Conservation (phyloP, 805 yeast genomes). For the Candida awuae region DNA sequence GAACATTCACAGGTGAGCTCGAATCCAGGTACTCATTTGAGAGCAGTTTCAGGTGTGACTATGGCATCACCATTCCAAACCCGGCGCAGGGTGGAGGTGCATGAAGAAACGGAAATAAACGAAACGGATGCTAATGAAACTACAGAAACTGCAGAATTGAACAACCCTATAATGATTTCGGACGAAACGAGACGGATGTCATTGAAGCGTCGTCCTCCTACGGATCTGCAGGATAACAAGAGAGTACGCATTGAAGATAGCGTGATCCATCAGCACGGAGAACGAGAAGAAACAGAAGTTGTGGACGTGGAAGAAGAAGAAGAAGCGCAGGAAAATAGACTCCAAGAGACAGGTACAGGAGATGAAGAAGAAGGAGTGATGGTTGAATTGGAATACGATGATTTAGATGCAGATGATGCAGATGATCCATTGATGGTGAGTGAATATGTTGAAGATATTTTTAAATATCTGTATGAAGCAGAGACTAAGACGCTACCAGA, state of each 20-base stretch:
- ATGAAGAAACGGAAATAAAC: conserved; percentile 6
- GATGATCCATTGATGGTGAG: conserved; percentile 84
- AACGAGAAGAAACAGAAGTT: neutral
- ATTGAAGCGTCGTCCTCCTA: conserved; percentile 45
- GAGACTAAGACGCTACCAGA: conserved; percentile 71
- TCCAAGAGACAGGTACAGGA: neutral
- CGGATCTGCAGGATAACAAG: conserved; percentile 37
- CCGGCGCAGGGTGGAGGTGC: neutral
- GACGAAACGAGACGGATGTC: conserved; percentile 24
- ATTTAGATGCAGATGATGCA: conserved; percentile 59
- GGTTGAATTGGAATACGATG: conserved; percentile 46
- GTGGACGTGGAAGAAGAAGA: conserved; percentile 1
- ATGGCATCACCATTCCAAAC: conserved; percentile 20
- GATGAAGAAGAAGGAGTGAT: conserved; percentile 24
- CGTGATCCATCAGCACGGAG: neutral
- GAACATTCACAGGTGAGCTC: neutral
- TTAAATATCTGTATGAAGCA: conserved; percentile 63
- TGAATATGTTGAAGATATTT: conserved; percentile 85
- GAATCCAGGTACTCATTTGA: conserved; percentile 38
- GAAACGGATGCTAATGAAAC: neutral
- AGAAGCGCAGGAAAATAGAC: neutral
- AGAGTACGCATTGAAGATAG: conserved; percentile 26
- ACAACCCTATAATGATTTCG: conserved; percentile 1
- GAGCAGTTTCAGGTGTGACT: conserved; percentile 31
- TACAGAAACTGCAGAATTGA: neutral